Evolutionary conservation across 2,329 filamentous ascomycete species (phyloP).

Genomic region (Apiospora arundinis): DNA sequence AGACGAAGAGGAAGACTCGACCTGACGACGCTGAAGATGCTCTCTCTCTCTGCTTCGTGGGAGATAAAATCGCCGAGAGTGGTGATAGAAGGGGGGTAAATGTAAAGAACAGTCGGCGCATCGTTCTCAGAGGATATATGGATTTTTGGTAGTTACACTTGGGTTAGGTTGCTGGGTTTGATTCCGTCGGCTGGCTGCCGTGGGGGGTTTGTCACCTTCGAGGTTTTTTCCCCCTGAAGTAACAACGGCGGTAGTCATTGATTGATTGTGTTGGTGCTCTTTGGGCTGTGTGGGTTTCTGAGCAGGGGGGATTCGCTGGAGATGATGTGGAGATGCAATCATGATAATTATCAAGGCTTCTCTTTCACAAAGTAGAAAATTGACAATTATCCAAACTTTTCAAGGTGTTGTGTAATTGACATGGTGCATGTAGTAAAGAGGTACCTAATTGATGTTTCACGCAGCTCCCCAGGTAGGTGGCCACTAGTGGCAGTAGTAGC

Average conservation of each 20-base stretch:
- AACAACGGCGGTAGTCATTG: not conserved
- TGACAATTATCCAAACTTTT: not conserved
- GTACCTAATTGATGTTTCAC: too few relatives aligned
- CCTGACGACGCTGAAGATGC: too few relatives aligned
- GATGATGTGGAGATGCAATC: not conserved
- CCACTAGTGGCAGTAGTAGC: not conserved
- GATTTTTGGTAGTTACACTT: too few relatives aligned
- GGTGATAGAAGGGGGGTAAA: not conserved
- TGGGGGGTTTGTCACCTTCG: not conserved
- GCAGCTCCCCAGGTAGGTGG: not conserved
- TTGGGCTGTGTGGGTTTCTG: not conserved
- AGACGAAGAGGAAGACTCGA: too few relatives aligned
- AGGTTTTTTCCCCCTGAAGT: slow-evolving; percentile 4
- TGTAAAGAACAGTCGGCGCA: not conserved
- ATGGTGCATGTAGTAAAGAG: not conserved
- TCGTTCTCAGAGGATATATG: not conserved
- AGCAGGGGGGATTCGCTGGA: not conserved
- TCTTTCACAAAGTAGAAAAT: not conserved
- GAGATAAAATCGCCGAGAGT: not conserved
- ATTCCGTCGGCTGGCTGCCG: not conserved
- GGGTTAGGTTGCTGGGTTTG: too few relatives aligned
- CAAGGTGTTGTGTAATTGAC: not conserved
- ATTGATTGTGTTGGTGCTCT: not conserved
- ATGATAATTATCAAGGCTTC: not conserved
- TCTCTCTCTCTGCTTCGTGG: too few relatives aligned